These are phyloP conservation scores for Aspergillus sp. DNA, from an alignment of 2,329 filamentous ascomycete species.

Conservation along the genomic window DNA sequence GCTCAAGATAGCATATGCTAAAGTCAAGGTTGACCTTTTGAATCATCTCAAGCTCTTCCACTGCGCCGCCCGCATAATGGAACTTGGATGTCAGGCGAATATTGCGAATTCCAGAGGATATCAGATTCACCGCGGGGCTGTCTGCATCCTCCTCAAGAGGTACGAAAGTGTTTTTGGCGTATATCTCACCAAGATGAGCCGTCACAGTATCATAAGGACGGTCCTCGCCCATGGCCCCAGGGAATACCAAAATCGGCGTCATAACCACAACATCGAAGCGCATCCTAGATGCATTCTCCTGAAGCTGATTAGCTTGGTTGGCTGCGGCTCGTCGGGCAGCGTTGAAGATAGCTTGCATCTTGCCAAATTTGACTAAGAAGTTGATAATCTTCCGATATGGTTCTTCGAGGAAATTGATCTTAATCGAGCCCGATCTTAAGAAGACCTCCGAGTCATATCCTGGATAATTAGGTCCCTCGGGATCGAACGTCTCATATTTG, in stretches of 20 bases:
- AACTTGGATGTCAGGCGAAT: constrained; percentile 88
- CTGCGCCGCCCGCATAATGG: constrained; percentile 69
- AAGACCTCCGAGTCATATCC: constrained; percentile 93
- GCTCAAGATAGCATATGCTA: constrained; percentile 87
- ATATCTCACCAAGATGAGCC: constrained; percentile 94
- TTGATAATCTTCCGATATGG: constrained; percentile 98
- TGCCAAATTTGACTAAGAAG: constrained; percentile 97
- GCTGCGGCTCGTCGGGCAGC: constrained; percentile 92
- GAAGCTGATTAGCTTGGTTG: constrained; percentile 88
- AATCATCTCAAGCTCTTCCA: constrained; percentile 92
- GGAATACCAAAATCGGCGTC: constrained; percentile 95
- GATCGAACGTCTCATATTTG: constrained; percentile 92
- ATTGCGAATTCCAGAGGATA: constrained; percentile 88
- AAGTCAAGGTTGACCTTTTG: constrained; percentile 95
- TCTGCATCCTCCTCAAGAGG: constrained; percentile 75
- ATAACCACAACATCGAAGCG: constrained; percentile 92
- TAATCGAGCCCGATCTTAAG: constrained; percentile 89
- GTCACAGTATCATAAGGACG: constrained; percentile 78
- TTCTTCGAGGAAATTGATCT: constrained; percentile 95
- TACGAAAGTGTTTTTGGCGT: constrained; percentile 89
- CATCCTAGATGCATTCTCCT: constrained; percentile 84
- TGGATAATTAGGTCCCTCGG: constrained; percentile 73
- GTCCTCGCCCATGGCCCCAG: constrained; percentile 70
- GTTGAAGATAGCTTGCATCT: constrained; percentile 99
- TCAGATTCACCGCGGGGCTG: constrained; percentile 78